phyloP scores from a whole-genome alignment of 1,284 basidiomycete species.

The Pseudozyma pruni region DNA sequence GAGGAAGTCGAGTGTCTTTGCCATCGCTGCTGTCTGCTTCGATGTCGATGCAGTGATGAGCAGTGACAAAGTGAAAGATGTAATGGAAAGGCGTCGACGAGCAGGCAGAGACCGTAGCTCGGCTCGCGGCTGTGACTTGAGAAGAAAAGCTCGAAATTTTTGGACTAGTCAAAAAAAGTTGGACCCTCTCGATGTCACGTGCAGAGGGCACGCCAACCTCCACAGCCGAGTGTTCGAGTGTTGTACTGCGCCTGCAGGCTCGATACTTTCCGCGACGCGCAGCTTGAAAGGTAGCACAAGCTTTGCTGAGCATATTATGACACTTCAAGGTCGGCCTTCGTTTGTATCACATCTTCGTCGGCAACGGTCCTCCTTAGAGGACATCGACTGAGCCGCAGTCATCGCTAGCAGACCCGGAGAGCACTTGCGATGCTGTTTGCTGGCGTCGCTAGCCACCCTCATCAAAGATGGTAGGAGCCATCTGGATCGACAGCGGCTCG shows the following conservation, averaged over 20 bases:
- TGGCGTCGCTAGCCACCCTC: background rate
- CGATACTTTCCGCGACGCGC: conserved; percentile 14
- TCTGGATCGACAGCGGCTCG: conserved; percentile 41
- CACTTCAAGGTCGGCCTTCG: background rate
- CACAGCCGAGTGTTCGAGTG: background rate
- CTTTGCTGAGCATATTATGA: background rate
- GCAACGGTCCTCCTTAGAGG: background rate
- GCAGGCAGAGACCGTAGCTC: conserved; percentile 1
- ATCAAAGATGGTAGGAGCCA: conserved; percentile 32
- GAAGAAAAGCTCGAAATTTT: conserved; percentile 9
- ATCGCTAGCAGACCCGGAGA: background rate
- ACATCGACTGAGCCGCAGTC: background rate
- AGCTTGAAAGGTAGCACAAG: conserved; percentile 2
- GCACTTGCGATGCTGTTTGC: conserved; percentile 10
- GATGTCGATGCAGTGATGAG: background rate
- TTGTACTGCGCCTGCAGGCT: background rate
- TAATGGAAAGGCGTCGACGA: background rate
- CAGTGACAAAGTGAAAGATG: background rate
- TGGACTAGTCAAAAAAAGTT: conserved; percentile 8
- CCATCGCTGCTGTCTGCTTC: conserved; percentile 24
- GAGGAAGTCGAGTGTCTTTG: conserved; percentile 59
- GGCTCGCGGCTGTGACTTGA: conserved; percentile 5
- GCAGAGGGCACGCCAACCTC: background rate
- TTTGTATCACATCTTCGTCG: conserved; percentile 1
- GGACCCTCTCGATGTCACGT: conserved; percentile 29